These are phyloP conservation scores for Prunus yedoensis DNA, from an alignment of 331 rosid species.

Conservation along the genomic window DNA sequence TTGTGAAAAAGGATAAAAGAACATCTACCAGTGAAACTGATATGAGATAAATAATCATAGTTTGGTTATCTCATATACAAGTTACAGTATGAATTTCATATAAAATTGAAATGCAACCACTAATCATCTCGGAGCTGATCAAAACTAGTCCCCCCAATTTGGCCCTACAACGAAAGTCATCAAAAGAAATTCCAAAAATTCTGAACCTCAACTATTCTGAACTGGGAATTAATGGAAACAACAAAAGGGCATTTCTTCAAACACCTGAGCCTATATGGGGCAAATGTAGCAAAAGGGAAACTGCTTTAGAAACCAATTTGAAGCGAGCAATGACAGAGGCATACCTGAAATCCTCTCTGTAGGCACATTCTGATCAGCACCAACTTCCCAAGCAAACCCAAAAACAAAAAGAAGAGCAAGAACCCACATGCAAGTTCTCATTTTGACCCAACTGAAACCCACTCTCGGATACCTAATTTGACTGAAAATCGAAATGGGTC, in stretches of 20 bases:
- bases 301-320: background rate
- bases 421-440: conserved; percentile 34
- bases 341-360: conserved; percentile 58
- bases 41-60: background rate
- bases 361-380: conserved; percentile 40
- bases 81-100: background rate
- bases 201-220: background rate
- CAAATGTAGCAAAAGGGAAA: background rate
- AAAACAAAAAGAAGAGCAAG: conserved; percentile 21
- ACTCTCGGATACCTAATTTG: background rate
- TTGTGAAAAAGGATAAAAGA: too few relatives aligned
- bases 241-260: background rate
- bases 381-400: conserved; percentile 26
- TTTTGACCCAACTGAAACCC: conserved; percentile 15
- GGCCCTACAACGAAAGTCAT: background rate
- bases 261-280: background rate
- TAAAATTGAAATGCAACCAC: too few relatives aligned
- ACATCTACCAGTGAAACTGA: background rate
- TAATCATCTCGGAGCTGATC: background rate
- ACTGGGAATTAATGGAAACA: background rate
- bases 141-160: background rate
- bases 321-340: background rate
- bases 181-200: background rate
- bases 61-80: background rate
- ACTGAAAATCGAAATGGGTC: conserved; percentile 15